Evolutionary conservation across 1,284 basidiomycete species (phyloP), one percentile per base, ranked within the genome.

Genomic region (Ganoderma lucidum): DNA sequence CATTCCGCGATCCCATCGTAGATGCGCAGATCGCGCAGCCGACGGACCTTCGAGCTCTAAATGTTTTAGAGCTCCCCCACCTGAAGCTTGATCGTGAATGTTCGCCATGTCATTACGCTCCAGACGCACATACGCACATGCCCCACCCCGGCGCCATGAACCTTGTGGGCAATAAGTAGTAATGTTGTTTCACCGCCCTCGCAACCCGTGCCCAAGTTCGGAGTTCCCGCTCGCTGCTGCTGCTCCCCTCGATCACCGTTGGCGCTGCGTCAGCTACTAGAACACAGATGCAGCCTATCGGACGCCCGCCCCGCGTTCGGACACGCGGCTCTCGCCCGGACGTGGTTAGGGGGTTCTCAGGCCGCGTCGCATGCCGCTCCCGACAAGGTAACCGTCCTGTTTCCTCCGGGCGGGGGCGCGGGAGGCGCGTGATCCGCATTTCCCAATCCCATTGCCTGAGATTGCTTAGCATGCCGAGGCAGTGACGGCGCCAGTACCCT

Each of bases 1-100:
- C 62, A 41, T 61, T 70, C 70, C 69, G 65, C 71, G 71, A 72
- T 70, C 23, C 62, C 28, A 72, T 72, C 71, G 63, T 69, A 69
- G 71, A 70, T 70, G 65, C 44, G 51, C 62, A 37, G 61, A 56
- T 65, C 62, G 65, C 59, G 45, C 55, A 44, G n/a, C 23, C 56
- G 56, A 23, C 35, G 10, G 35, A n/a, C 17, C 17, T 6, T 1
- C 56, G 17, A 35, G 35, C 19, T 37, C 30, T 37, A 59, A 59
- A 59, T 39, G 35, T 12, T n/a, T n/a, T 56, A 56, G 55, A 56
- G 55, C 55, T 15, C 48, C 30, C 53, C 30, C 53, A 35, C 15
- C 56, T n/a, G 17, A 39, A 39, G 56, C 48, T 51, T 51, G 12
- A 28, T n/a, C 19, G 6, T 2, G 19, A 48, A 51, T 28, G 35